phyloP scores from a whole-genome alignment of 139 green algal genomes.

The Pleodorina starrii region DNA sequence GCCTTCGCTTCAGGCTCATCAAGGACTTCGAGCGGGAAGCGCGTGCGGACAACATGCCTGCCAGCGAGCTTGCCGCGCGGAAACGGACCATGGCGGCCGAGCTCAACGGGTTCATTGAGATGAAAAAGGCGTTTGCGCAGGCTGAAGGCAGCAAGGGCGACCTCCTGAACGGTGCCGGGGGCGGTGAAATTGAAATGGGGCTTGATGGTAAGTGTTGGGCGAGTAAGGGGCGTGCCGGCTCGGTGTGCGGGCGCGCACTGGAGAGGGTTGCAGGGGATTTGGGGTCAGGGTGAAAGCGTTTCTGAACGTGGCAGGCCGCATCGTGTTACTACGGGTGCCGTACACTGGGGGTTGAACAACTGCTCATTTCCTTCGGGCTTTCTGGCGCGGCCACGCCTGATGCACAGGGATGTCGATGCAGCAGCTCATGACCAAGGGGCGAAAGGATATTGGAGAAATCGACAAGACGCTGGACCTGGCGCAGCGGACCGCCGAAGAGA shows the following conservation, averaged over 20 bases:
- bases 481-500: slow-evolving; percentile 85
- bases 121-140: slow-evolving; percentile 80
- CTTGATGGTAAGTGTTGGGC: slow-evolving; percentile 46
- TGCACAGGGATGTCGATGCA: slow-evolving; percentile 81
- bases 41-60: slow-evolving; percentile 80
- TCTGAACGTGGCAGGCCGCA: too few species aligned
- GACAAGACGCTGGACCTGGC: slow-evolving; percentile 76
- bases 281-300: too few species aligned
- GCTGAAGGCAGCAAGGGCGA: slow-evolving; percentile 52
- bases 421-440: slow-evolving; percentile 83
- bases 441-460: slow-evolving; percentile 82
- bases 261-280: too few species aligned
- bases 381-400: not conserved
- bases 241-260: too few species aligned
- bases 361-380: too few species aligned
- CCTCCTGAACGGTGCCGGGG: slow-evolving; percentile 56
- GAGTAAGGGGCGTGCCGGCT: too few species aligned
- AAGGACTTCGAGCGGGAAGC: slow-evolving; percentile 94
- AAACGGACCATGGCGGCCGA: slow-evolving; percentile 83
- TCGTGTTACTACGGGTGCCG: too few species aligned
- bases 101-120: slow-evolving; percentile 85
- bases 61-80: slow-evolving; percentile 70
- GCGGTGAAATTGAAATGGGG: slow-evolving; percentile 22
- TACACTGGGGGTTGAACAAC: too few species aligned
- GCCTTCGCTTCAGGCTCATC: slow-evolving; percentile 90